Evolutionary conservation across 2,329 filamentous ascomycete species (phyloP), one percentile per base, ranked within the genome.

Genomic region (Colletotrichum magnum): DNA sequence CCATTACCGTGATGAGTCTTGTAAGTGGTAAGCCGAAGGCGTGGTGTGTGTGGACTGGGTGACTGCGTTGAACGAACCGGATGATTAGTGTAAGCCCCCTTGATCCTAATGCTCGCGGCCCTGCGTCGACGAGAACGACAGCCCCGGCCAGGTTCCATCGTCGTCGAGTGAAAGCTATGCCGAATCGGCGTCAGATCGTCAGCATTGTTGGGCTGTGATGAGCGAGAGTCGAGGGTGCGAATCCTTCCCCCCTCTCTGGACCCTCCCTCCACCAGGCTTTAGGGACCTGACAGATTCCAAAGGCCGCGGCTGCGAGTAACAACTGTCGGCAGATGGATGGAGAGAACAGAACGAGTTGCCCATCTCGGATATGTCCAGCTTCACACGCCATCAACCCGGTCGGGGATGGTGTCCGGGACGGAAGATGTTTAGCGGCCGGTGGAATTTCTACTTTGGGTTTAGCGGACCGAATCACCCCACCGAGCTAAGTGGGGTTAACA

Each of bases 281-380:
- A 36, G 32, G 32, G 32, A 36, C 21, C 21, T 39, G 43, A n/a
- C n/a, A 60, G 28, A 50, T 36, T 53, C 36, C 32, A 36, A 32
- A 48, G 36, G 18, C 24, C 15, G 47, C 54, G 41, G 51, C 47
- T 60, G 50, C 43, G 18, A 66, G 39, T 32, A 32, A 32, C 56
- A 51, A 65, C 56, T 66, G 51, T 69, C 56, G 66, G 56, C 51
- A 69, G 32, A 66, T 66, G 66, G 66, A 54, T 3, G 28, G 7
- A 32, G 28, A 10, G 28, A 32, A 32, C 28, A 32, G 28, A 9
- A 32, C 28, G 50, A 56, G 39, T 32, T 45, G 48, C 43, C 56
- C 66, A 65, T 66, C 48, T 66, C 50, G 63, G 62, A 43, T 60
- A 65, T 32, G 36, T 52, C 52, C 62, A 60, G 56, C 57, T 51